Base-by-base conservation (phyloP, 768 basidiomycete genomes). In the Xanthoconium stramineum region DNA sequence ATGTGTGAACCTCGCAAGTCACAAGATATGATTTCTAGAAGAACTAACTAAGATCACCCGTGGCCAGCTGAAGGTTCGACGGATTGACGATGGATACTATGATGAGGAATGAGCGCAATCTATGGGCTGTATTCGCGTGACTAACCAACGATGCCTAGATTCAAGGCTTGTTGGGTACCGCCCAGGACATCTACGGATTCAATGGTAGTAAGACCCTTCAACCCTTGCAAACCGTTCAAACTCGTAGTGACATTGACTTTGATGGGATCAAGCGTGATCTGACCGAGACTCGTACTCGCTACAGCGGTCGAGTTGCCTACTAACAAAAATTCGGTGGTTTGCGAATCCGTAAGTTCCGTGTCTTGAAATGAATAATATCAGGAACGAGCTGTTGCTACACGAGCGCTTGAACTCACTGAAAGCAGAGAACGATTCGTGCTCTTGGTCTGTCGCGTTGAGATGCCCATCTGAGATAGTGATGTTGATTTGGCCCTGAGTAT, bases 231-330 rank as follows among this genome's bases (percentile, higher is more conserved):
- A 33, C 88, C 88, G 20, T 75, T 71, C 47, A 90, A 69, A 15
- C 73, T 75, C 6, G 85, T 83, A 8, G 84, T 75, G 3, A 89
- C 87, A 59, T 88, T 82, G 66, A 90, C 85, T 54, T 81, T 81
- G 68, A 90, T 89, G 6, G 84, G 79, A 65, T 86, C 80, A 9
- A 90, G 76, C n/a, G 80, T 83, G 54, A 90, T 81, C 61, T 80
- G 75, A 38, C 88, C 88, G 51, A 88, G 75, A 64, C 79, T 81
- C 64, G 78, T 78, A 58, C 78, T 84, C 20, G 86, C 82, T 10
- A 86, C 69, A 5, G 88, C 81, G 19, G 75, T 74, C 51, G 86
- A 83, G 57, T 78, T 74, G 35, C 87, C 87, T 44, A 83, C 71
- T 37, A 89, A 76, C 39, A 74, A 73, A 69, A 89, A 89, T 11